Conservation (phyloP, 768 basidiomycete species). For the Cystofilobasidium ferigula region DNA sequence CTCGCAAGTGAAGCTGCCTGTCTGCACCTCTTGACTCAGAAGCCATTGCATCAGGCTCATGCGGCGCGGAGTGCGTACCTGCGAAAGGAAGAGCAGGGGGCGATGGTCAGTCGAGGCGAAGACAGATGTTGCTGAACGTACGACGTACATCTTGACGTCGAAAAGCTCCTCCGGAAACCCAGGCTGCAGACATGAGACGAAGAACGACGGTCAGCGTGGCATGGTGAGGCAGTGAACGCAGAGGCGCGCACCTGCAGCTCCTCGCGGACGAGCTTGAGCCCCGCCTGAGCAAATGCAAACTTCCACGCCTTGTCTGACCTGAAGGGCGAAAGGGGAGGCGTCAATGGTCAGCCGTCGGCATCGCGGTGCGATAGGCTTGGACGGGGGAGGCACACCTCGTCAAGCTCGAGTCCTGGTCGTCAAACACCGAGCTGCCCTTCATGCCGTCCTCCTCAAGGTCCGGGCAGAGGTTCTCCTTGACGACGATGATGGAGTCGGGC, state of each 20-base stretch:
- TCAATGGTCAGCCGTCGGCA: not conserved
- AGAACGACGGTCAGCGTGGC: not conserved
- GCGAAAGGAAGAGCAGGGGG: not conserved
- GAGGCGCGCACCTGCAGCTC: constrained; percentile 51
- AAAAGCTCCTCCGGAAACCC: constrained; percentile 75
- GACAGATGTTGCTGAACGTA: too few relatives aligned
- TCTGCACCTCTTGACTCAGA: too few relatives aligned
- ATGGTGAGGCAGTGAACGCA: not conserved
- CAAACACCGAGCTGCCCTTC: constrained; percentile 50
- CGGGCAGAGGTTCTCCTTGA: constrained; percentile 81
- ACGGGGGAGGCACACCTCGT: constrained; percentile 53
- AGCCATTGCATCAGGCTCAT: not conserved
- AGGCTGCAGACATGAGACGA: not conserved
- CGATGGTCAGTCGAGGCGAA: not conserved
- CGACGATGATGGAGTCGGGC: constrained; percentile 50
- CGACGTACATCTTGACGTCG: constrained; percentile 69
- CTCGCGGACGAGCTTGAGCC: constrained; percentile 58
- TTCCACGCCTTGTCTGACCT: constrained; percentile 83
- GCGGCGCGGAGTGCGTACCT: constrained; percentile 23
- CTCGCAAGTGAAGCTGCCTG: too few relatives aligned
- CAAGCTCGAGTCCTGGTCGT: constrained; percentile 77
- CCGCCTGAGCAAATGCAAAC: constrained; percentile 59
- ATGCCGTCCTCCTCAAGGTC: constrained; percentile 46
- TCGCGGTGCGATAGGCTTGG: too few relatives aligned
- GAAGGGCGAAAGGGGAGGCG: not conserved